Evolutionary conservation across 31 red algal species (phyloP).

Genomic region (Odonthalia washingtoniensis): DNA sequence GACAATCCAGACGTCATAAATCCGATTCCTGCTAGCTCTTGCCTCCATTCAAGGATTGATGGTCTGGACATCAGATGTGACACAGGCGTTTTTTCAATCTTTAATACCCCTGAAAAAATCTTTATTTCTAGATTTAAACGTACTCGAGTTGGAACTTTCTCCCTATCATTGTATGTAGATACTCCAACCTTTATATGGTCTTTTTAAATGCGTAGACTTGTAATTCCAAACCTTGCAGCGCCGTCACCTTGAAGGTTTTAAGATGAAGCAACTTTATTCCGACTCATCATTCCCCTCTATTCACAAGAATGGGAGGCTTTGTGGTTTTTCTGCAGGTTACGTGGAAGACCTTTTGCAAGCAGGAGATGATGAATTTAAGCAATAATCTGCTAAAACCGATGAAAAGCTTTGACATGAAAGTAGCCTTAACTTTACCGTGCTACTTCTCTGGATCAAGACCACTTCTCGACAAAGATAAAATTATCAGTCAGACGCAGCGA

Average conservation of each 20-base stretch:
- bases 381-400: background rate
- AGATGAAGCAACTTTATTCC: slow-evolving; percentile 4
- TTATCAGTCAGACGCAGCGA: too few relatives aligned
- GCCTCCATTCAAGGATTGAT: slow-evolving; percentile 28
- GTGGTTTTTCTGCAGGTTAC: slow-evolving; percentile 34
- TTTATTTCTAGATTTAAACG: slow-evolving; percentile 27
- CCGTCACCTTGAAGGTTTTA: slow-evolving; percentile 9
- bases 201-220: slow-evolving; percentile 6
- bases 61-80: slow-evolving; percentile 46
- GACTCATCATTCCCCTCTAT: too few relatives aligned
- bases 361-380: background rate
- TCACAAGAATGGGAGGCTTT: background rate
- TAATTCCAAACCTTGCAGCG: slow-evolving; percentile 27
- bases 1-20: slow-evolving; percentile 3
- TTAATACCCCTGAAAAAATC: slow-evolving; percentile 26
- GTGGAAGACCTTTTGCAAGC: slow-evolving; percentile 34
- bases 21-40: slow-evolving; percentile 33
- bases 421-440: slow-evolving; percentile 3
- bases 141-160: slow-evolving; percentile 45
- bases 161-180: slow-evolving; percentile 34
- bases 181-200: too few relatives aligned
- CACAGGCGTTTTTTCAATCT: too few relatives aligned
- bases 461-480: too few relatives aligned
- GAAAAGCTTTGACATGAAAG: slow-evolving; percentile 10
- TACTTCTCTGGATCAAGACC: slow-evolving; percentile 32